phyloP scores from a whole-genome alignment of 139 green algal species.

The Chlorella vulgaris region DNA sequence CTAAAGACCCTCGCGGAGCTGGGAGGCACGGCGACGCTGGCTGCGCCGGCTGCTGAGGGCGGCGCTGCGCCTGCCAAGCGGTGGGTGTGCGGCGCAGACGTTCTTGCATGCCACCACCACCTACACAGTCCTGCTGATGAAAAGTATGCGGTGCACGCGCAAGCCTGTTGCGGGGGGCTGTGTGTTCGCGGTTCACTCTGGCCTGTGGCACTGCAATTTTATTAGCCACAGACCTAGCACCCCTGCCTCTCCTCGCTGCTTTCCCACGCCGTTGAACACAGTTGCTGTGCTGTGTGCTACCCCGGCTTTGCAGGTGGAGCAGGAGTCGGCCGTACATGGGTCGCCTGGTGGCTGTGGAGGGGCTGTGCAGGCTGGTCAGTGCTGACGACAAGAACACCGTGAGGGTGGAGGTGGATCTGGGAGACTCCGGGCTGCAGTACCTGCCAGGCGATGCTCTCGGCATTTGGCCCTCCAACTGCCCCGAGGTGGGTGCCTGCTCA shows the following conservation, averaged over 20 bases:
- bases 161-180: too few species aligned
- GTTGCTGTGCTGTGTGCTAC: too few species aligned
- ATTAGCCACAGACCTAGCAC: too few species aligned
- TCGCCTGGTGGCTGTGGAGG: conserved; percentile 64
- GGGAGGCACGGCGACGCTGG: conserved; percentile 6
- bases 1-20: conserved; percentile 63
- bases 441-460: conserved; percentile 85
- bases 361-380: conserved; percentile 64
- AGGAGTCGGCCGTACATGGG: conserved; percentile 73
- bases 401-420: conserved; percentile 81
- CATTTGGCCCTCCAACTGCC: conserved; percentile 78
- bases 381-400: conserved; percentile 84
- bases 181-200: too few species aligned
- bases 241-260: too few species aligned
- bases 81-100: neutral
- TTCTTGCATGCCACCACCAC: neutral
- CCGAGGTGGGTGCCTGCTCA: conserved; percentile 56
- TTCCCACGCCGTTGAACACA: too few species aligned
- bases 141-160: too few species aligned
- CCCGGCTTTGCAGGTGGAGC: conserved; percentile 59
- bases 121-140: neutral
- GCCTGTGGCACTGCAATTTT: too few species aligned
- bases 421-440: conserved; percentile 75
- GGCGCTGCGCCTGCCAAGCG: conserved; percentile 13
- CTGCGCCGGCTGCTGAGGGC: neutral